These are phyloP conservation scores for Parietaria judaica DNA, from an alignment of 306 rosid species.

Conservation along the genomic window DNA sequence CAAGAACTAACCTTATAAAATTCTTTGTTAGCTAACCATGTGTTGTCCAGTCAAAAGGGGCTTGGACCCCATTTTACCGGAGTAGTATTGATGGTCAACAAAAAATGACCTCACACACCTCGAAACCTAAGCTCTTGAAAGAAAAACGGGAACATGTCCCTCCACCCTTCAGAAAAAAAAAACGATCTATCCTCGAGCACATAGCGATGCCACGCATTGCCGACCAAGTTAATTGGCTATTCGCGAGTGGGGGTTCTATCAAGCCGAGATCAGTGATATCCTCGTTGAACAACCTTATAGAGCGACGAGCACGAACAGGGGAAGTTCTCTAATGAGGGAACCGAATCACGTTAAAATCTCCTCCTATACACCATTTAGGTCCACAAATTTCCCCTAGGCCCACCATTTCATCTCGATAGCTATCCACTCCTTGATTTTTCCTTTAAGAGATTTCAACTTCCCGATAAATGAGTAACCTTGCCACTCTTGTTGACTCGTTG, in stretches of 20 bases:
- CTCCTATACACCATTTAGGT: background rate
- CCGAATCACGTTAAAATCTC: background rate
- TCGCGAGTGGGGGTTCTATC: background rate
- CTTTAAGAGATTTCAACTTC: too few relatives aligned
- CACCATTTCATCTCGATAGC: background rate
- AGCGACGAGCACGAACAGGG: background rate
- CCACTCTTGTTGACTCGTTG: too few relatives aligned
- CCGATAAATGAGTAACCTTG: too few relatives aligned
- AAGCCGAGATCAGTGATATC: background rate
- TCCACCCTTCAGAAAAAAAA: background rate
- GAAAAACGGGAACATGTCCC: background rate
- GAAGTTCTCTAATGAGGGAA: too few relatives aligned
- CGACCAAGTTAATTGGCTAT: background rate
- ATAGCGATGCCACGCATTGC: background rate
- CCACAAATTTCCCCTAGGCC: background rate
- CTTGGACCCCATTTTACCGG: background rate
- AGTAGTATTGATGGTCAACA: background rate
- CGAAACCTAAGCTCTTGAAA: background rate
- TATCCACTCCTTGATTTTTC: too few relatives aligned
- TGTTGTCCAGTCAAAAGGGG: too few relatives aligned
- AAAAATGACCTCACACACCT: background rate
- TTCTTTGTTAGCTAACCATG: background rate
- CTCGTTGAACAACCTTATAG: background rate
- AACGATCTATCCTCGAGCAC: too few relatives aligned
- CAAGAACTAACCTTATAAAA: background rate